Evolutionary conservation across 1,139 yeast species (phyloP), one percentile per base, ranked within the genome.

Genomic region (Suhomyces maxii): DNA sequence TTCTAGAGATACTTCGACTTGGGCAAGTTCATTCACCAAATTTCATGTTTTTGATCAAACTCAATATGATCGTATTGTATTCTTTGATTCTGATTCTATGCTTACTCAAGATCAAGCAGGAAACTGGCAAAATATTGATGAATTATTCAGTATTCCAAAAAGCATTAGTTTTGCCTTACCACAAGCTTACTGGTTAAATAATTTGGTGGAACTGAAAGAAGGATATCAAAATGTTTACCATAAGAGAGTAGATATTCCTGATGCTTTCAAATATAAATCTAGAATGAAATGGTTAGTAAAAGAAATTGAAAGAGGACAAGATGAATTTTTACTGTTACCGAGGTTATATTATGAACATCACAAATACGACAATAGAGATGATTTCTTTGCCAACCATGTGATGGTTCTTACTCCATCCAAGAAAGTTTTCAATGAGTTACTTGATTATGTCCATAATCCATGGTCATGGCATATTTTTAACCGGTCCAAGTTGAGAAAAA

Each of bases 21-120:
- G 86, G 86, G 56, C 67, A 3, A 68, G 74, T 8, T 77, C 84
- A 40, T 76, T 79, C 51, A 81, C 86, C 0, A 82, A 83, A 53
- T 63, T 82, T 35, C 70, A 75, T 50, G 71, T 80, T 0, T 83
- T 83, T 57, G 70, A 73, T 48, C 73, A 73, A 53, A 66, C 69
- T 0, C 73, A 79, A 36, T 84, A 70, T 41, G 70, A 67, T 36
- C 52, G 71, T 32, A 50, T 71, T 31, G 67, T 71, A 5, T 71
- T 61, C 47, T 69, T 71, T 51, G 82, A 77, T 56, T 64, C 79
- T 1, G 82, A 76, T 55, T 64, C 77, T 10, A 64, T 69, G 64
- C 51, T 77, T 14, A 42, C 56, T 9, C 51, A 57, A 31, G 48
- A 49, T 6, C 37, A 45, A 9, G 10, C 11, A 2, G 54, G 52